Conservation (phyloP, 345 rosid genomes). For the Camelina laxa region DNA sequence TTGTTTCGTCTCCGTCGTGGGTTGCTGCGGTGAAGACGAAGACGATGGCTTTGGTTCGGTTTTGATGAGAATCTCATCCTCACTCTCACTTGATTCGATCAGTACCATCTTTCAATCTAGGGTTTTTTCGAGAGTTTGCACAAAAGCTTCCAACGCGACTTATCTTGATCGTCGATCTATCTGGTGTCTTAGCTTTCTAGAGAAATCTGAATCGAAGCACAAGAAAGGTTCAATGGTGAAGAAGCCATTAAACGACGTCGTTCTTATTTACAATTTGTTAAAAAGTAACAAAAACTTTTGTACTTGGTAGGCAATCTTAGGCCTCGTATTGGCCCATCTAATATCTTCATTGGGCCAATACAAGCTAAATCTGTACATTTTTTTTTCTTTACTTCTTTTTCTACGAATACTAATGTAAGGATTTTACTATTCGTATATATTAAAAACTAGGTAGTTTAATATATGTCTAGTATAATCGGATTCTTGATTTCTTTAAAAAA, state of each 20-base stretch:
- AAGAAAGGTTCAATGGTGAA: constrained; percentile 10
- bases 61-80: constrained; percentile 31
- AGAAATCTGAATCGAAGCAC: background rate
- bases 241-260: background rate
- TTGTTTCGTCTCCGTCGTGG: constrained; percentile 36
- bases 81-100: constrained; percentile 48
- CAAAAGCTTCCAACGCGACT: constrained; percentile 4
- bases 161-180: constrained; percentile 18
- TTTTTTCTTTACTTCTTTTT: too few relatives aligned
- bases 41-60: constrained; percentile 16
- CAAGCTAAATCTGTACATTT: too few relatives aligned
- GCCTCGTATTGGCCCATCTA: constrained; percentile 4
- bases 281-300: background rate
- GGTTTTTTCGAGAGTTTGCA: constrained; percentile 21
- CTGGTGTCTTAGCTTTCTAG: background rate
- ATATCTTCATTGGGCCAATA: too few relatives aligned
- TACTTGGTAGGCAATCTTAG: background rate
- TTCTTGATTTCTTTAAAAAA: too few relatives aligned
- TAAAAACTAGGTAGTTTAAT: too few relatives aligned
- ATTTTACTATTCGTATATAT: too few relatives aligned
- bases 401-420: too few relatives aligned
- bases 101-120: constrained; percentile 54
- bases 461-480: too few relatives aligned
- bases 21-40: constrained; percentile 15
- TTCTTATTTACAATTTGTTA: background rate